A percentile compares a stretch with the other conserved stretches of the same genome.
These are phyloP conservation scores for Stereum hirsutum DNA, from an alignment of 1,284 basidiomycete species.

Conservation along the genomic window DNA sequence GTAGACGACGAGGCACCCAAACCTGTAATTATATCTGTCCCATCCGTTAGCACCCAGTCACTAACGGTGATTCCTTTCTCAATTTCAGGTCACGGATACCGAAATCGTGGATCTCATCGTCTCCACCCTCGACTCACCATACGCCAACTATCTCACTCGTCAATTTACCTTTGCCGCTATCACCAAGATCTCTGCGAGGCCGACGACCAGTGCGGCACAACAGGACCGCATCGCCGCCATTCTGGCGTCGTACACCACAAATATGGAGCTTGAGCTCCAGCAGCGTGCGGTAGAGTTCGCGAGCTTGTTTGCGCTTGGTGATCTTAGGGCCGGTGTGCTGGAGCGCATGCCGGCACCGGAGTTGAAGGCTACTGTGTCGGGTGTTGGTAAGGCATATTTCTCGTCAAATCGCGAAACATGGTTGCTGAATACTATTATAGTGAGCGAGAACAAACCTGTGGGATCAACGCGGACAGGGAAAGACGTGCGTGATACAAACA, in stretches of 20 bases:
- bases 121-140: conserved; percentile 88
- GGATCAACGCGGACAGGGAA: conserved; percentile 77
- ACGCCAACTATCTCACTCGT: conserved; percentile 84
- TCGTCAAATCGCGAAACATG: not conserved
- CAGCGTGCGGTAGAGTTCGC: conserved; percentile 95
- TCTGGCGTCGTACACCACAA: conserved; percentile 74
- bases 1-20: conserved; percentile 81
- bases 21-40: no score
- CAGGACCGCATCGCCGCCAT: conserved; percentile 73
- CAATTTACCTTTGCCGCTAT: conserved; percentile 90
- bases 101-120: conserved; percentile 85
- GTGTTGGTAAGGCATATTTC: conserved; percentile 51
- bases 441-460: conserved; percentile 90
- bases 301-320: conserved; percentile 67
- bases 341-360: conserved; percentile 99
- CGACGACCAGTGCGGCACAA: conserved; percentile 53
- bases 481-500: conserved; percentile 39
- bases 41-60: conserved; percentile 15
- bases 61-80: not conserved
- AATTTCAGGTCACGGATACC: conserved; percentile 59
- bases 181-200: conserved; percentile 84
- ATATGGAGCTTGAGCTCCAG: conserved; percentile 90
- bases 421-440: no score
- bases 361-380: conserved; percentile 89
- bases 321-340: conserved; percentile 82